A percentile compares a stretch with the other conserved stretches of the same genome.
Evolutionary conservation across 176 grass and related monocot species (phyloP).

Genomic region (Elymus sibiricus): DNA sequence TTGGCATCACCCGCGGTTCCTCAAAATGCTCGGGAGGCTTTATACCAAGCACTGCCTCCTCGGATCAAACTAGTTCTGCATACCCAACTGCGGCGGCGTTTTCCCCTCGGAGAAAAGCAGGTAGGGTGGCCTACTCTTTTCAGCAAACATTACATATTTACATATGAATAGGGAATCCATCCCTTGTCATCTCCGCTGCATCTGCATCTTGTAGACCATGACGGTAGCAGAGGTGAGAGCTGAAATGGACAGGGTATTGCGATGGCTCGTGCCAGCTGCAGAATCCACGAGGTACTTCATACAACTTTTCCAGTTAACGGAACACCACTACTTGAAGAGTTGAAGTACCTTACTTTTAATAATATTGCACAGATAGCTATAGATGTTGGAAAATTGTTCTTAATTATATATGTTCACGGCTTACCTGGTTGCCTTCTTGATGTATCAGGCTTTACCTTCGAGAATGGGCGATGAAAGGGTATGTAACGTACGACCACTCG

Average conservation of each 20-base stretch:
- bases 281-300: constrained; percentile 39
- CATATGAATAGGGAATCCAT: neutral
- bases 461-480: neutral
- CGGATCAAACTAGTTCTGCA: neutral
- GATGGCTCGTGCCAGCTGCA: constrained; percentile 50
- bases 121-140: neutral
- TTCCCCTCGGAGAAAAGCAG: neutral
- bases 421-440: neutral
- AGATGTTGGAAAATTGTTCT: neutral
- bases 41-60: constrained; percentile 8
- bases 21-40: neutral
- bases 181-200: neutral
- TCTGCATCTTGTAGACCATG: constrained; percentile 31
- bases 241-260: constrained; percentile 50
- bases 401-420: neutral
- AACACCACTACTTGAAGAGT: neutral
- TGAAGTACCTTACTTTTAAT: neutral
- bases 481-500: neutral
- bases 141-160: neutral
- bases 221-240: constrained; percentile 31
- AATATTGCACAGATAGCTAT: neutral
- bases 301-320: neutral
- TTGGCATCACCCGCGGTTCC: neutral
- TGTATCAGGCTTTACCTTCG: neutral
- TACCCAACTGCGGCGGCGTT: neutral